A percentile compares a stretch with the other conserved stretches of the same genome.
Evolutionary conservation across 306 rosid genomes (phyloP).

Genomic region (Quercus parvula): DNA sequence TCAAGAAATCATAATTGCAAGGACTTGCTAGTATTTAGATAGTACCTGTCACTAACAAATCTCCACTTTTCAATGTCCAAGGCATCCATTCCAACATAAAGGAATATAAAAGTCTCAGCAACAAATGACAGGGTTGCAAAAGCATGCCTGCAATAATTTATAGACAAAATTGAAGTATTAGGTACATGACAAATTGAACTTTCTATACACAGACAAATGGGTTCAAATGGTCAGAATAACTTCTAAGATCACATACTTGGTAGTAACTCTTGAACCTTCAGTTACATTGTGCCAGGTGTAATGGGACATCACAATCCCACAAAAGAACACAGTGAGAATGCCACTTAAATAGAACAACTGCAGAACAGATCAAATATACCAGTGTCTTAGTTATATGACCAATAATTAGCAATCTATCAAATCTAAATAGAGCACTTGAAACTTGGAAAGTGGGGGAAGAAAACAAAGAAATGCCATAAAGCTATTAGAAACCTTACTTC

Average conservation of each 20-base stretch:
- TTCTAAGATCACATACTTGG: slow-evolving; percentile 56
- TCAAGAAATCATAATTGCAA: slow-evolving; percentile 1
- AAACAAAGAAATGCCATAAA: neutral
- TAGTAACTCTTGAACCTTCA: slow-evolving; percentile 88
- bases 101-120: slow-evolving; percentile 85
- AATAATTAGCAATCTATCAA: neutral
- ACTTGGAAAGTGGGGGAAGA: neutral
- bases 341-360: slow-evolving; percentile 90
- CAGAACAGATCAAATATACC: slow-evolving; percentile 31
- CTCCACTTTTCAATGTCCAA: slow-evolving; percentile 98
- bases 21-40: slow-evolving; percentile 4
- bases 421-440: slow-evolving; percentile 9
- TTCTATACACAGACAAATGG: slow-evolving; percentile 5
- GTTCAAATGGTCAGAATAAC: slow-evolving; percentile 18
- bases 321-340: slow-evolving; percentile 96
- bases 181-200: slow-evolving; percentile 9
- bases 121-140: slow-evolving; percentile 95
- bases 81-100: slow-evolving; percentile 99
- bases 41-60: slow-evolving; percentile 87
- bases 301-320: slow-evolving; percentile 98
- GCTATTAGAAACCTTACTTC: slow-evolving; percentile 63
- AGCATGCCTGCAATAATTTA: slow-evolving; percentile 62
- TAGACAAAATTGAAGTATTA: slow-evolving; percentile 3
- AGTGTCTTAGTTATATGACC: slow-evolving; percentile 11
- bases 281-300: slow-evolving; percentile 99